A percentile compares a stretch with the other conserved stretches of the same genome.
These are phyloP conservation scores for Cochlearia excelsa DNA, from an alignment of 345 rosid species.

Conservation along the genomic window DNA sequence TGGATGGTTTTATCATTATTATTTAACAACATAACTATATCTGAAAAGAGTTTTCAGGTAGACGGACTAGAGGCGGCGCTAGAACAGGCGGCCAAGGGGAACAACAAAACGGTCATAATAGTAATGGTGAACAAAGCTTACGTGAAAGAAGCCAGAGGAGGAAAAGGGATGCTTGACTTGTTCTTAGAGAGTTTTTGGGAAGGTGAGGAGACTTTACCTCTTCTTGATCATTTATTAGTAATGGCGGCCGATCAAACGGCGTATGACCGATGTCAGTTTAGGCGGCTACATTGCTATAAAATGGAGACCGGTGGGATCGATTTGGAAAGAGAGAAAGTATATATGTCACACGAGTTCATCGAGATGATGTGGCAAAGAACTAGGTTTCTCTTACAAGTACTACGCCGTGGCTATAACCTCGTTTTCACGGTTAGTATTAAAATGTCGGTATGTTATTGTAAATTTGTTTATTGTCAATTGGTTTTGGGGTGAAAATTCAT, in stretches of 20 bases:
- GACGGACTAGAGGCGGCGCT: slow-evolving; percentile 51
- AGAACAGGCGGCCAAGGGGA: slow-evolving; percentile 50
- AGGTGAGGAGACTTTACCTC: slow-evolving; percentile 55
- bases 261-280: slow-evolving; percentile 58
- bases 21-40: neutral
- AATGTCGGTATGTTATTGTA: too few relatives aligned
- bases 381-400: slow-evolving; percentile 54
- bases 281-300: slow-evolving; percentile 63
- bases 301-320: slow-evolving; percentile 51
- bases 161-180: slow-evolving; percentile 59
- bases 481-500: neutral
- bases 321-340: slow-evolving; percentile 51
- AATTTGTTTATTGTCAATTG: too few relatives aligned
- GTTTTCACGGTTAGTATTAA: slow-evolving; percentile 58
- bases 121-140: slow-evolving; percentile 66
- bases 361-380: slow-evolving; percentile 92
- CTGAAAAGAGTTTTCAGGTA: slow-evolving; percentile 9
- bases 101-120: slow-evolving; percentile 61
- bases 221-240: slow-evolving; percentile 52
- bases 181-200: slow-evolving; percentile 77
- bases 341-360: slow-evolving; percentile 64
- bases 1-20: too few relatives aligned
- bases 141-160: slow-evolving; percentile 44
- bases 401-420: slow-evolving; percentile 59
- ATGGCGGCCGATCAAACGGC: slow-evolving; percentile 69